A percentile compares a stretch with the other conserved stretches of the same genome.
These are phyloP conservation scores for Russula earlei DNA, from an alignment of 768 basidiomycete species.

Conservation along the genomic window DNA sequence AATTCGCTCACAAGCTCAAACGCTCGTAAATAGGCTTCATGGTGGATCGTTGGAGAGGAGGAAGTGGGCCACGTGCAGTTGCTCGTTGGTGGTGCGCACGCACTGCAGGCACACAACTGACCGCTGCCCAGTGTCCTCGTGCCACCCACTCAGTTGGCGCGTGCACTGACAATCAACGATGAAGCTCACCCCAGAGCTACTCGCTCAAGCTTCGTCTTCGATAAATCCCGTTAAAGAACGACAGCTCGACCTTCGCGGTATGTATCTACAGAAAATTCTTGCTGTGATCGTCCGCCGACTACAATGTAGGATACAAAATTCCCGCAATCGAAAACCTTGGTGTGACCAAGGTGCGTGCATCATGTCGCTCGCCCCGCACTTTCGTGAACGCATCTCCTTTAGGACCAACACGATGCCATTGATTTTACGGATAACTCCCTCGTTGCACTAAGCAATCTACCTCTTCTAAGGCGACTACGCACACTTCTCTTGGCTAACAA, in stretches of 20 bases:
- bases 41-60: slow-evolving; percentile 27
- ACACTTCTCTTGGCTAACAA: slow-evolving; percentile 87
- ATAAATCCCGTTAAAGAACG: slow-evolving; percentile 82
- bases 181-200: slow-evolving; percentile 92
- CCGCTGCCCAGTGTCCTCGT: neutral
- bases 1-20: slow-evolving; percentile 47
- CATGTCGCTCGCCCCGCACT: slow-evolving; percentile 10
- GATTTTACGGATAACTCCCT: slow-evolving; percentile 92
- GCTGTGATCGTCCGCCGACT: slow-evolving; percentile 2
- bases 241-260: slow-evolving; percentile 86
- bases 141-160: neutral
- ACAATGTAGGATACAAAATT: slow-evolving; percentile 66
- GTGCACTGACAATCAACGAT: slow-evolving; percentile 29
- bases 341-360: slow-evolving; percentile 63
- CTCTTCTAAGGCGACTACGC: slow-evolving; percentile 73
- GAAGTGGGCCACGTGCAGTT: slow-evolving; percentile 12
- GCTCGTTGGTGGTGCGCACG: neutral
- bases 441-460: slow-evolving; percentile 72
- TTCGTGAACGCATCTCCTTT: slow-evolving; percentile 1
- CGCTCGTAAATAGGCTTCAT: slow-evolving; percentile 69
- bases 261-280: slow-evolving; percentile 19
- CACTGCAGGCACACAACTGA: too few species aligned
- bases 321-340: slow-evolving; percentile 95
- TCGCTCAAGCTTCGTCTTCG: slow-evolving; percentile 69
- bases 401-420: slow-evolving; percentile 93